Conservation (phyloP, 2,329 filamentous ascomycete species). For the Verruconis gallopava region DNA sequence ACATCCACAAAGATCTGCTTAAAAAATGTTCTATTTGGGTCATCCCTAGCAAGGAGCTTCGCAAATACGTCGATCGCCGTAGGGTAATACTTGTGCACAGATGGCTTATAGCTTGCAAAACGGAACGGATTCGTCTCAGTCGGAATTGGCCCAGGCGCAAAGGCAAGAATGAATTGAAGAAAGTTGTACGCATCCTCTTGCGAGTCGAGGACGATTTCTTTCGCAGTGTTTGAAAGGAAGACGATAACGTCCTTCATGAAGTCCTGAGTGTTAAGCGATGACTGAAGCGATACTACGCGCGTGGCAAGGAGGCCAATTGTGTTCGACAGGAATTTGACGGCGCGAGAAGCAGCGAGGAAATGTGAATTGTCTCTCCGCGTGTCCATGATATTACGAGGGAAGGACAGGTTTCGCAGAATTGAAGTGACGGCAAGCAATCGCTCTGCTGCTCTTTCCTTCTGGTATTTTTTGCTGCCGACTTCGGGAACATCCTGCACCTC, state of each 20-base stretch:
- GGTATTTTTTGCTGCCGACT: slow-evolving; percentile 65
- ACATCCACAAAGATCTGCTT: slow-evolving; percentile 66
- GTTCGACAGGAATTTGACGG: slow-evolving; percentile 73
- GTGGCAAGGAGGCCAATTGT: slow-evolving; percentile 81
- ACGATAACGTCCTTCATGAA: slow-evolving; percentile 94
- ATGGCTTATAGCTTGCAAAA: slow-evolving; percentile 71
- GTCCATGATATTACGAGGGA: slow-evolving; percentile 38
- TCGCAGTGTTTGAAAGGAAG: slow-evolving; percentile 77
- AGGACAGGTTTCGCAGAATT: slow-evolving; percentile 85
- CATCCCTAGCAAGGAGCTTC: slow-evolving; percentile 82
- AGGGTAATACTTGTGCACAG: slow-evolving; percentile 74
- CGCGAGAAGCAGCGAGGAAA: slow-evolving; percentile 58
- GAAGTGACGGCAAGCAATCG: slow-evolving; percentile 82
- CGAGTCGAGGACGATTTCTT: slow-evolving; percentile 66
- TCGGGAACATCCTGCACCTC: slow-evolving; percentile 57
- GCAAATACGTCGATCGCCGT: slow-evolving; percentile 81
- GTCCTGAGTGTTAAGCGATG: slow-evolving; percentile 74
- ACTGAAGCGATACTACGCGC: slow-evolving; percentile 72
- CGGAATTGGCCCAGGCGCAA: slow-evolving; percentile 68
- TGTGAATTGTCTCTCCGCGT: slow-evolving; percentile 51
- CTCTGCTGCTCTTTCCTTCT: slow-evolving; percentile 76
- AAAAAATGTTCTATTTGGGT: slow-evolving; percentile 80
- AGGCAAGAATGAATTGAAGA: slow-evolving; percentile 79
- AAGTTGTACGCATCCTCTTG: slow-evolving; percentile 79
- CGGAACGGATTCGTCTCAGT: slow-evolving; percentile 44